These are phyloP conservation scores for Dryas octopetala DNA, from an alignment of 306 rosid genomes.

Conservation along the genomic window DNA sequence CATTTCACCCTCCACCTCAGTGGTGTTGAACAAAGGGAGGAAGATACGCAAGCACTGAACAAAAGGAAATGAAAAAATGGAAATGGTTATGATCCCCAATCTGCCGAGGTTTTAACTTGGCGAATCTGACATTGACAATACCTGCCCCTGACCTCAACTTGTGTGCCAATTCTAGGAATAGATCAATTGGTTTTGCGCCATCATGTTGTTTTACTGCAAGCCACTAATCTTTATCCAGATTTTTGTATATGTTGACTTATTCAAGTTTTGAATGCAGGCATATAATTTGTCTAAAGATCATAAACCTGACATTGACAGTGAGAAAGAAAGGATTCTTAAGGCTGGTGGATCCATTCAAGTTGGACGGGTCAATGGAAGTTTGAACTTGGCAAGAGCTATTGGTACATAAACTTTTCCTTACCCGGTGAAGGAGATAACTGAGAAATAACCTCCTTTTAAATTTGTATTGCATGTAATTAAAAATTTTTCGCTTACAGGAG, in stretches of 20 bases:
- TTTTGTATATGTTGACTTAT: conserved; percentile 20
- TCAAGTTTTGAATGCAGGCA: conserved; percentile 59
- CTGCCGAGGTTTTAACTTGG: not conserved
- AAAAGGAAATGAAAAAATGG: not conserved
- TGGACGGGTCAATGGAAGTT: conserved; percentile 93
- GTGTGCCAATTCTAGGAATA: conserved; percentile 8
- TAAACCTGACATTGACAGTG: conserved; percentile 86
- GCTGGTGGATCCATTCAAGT: conserved; percentile 94
- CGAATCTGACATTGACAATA: not conserved
- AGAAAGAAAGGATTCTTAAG: conserved; percentile 83
- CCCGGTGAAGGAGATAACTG: not conserved
- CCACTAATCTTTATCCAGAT: conserved; percentile 13
- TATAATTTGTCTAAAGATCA: conserved; percentile 88
- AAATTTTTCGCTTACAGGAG: conserved; percentile 56
- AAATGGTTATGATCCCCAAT: not conserved
- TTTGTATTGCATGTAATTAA: conserved; percentile 15
- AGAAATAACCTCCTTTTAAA: conserved; percentile 1
- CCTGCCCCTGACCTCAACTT: not conserved
- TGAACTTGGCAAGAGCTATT: conserved; percentile 93
- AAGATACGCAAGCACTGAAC: not conserved
- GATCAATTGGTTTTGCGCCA: not conserved
- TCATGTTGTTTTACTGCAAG: conserved; percentile 14
- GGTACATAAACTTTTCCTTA: conserved; percentile 40
- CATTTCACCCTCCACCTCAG: not conserved
- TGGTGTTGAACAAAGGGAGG: not conserved